phyloP scores from a whole-genome alignment of 2,329 filamentous ascomycete species.

The Penicillium sp. region DNA sequence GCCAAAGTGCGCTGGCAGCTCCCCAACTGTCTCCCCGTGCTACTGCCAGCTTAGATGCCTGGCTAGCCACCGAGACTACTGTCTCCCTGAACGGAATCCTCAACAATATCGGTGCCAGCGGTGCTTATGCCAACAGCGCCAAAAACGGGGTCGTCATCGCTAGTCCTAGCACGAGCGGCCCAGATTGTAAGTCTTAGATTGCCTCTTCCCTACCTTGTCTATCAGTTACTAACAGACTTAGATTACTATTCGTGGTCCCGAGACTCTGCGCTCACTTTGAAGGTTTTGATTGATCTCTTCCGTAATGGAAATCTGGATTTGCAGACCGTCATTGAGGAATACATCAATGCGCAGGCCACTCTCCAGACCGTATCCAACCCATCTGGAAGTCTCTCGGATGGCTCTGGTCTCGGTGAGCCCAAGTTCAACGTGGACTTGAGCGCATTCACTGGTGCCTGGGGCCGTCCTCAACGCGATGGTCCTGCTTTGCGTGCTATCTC shows the following conservation, averaged over 20 bases:
- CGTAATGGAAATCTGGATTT: conserved; percentile 64
- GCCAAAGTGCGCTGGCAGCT: conserved; percentile 27
- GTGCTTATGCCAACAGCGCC: conserved; percentile 57
- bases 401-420: conserved; percentile 68
- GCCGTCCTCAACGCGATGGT: conserved; percentile 79
- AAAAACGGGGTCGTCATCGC: conserved; percentile 60
- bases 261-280: conserved; percentile 75
- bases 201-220: not conserved
- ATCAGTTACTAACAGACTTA: conserved; percentile 39
- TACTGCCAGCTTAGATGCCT: conserved; percentile 30
- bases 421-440: conserved; percentile 72
- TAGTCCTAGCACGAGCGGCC: conserved; percentile 55
- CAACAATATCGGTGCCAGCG: conserved; percentile 61
- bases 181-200: not conserved
- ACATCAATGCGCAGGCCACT: conserved; percentile 69
- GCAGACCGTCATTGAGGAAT: conserved; percentile 69
- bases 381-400: conserved; percentile 61
- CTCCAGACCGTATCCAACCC: conserved; percentile 73
- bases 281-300: conserved; percentile 71
- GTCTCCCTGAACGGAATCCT: conserved; percentile 60
- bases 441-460: conserved; percentile 70
- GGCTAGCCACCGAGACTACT: conserved; percentile 49
- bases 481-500: conserved; percentile 77
- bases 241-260: conserved; percentile 82
- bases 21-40: conserved; percentile 29